These are phyloP conservation scores for Alliaria petiolata DNA, from an alignment of 345 rosid genomes.

Conservation along the genomic window DNA sequence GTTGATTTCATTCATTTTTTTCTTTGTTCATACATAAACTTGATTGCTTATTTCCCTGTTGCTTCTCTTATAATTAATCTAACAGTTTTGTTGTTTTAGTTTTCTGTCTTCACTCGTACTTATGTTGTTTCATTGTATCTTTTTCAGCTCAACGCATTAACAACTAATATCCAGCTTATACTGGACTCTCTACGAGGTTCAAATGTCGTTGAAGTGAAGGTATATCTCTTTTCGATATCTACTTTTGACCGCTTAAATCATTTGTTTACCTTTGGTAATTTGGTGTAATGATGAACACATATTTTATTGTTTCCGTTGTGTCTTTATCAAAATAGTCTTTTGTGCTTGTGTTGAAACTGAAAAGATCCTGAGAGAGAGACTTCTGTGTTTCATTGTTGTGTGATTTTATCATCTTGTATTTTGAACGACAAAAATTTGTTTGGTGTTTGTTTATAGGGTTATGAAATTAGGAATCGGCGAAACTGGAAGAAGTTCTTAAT, in stretches of 20 bases:
- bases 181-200: slow-evolving; percentile 53
- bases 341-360: neutral
- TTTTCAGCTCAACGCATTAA: slow-evolving; percentile 50
- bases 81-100: neutral
- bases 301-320: neutral
- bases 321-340: neutral
- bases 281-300: neutral
- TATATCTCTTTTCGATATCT: slow-evolving; percentile 19
- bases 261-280: neutral
- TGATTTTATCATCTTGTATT: neutral
- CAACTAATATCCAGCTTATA: slow-evolving; percentile 50
- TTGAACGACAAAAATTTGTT: neutral
- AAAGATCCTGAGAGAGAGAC: no score
- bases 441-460: slow-evolving; percentile 42
- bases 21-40: neutral
- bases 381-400: neutral
- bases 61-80: neutral
- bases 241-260: neutral
- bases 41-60: neutral
- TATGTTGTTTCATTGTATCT: neutral
- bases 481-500: slow-evolving; percentile 57
- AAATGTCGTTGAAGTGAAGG: slow-evolving; percentile 59
- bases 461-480: slow-evolving; percentile 46
- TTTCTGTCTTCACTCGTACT: neutral
- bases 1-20: neutral